phyloP scores from a whole-genome alignment of 148 eudicot genomes.

The Cornus kousa region DNA sequence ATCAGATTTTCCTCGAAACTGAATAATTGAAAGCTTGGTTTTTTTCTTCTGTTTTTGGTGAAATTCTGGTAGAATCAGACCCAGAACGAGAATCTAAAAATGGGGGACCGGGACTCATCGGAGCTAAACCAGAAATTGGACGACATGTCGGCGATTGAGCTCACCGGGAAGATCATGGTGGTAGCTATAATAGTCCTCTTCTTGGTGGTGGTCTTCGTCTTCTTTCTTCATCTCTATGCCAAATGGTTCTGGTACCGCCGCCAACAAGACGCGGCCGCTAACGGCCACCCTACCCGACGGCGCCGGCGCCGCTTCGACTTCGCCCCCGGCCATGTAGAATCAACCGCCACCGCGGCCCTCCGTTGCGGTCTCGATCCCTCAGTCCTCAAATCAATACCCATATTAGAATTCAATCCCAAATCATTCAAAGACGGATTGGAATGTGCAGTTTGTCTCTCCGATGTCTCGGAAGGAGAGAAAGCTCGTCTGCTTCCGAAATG shows the following conservation, averaged over 20 bases:
- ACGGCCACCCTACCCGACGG: constrained; percentile 18
- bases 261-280: constrained; percentile 24
- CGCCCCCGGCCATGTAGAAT: constrained; percentile 22
- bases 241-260: constrained; percentile 50
- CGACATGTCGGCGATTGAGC: constrained; percentile 25
- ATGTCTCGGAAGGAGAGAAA: constrained; percentile 56
- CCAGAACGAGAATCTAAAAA: background rate
- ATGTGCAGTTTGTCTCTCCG: constrained; percentile 76
- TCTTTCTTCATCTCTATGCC: constrained; percentile 58
- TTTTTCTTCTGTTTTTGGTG: background rate
- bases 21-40: too few species aligned
- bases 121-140: background rate
- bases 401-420: constrained; percentile 33
- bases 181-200: constrained; percentile 42
- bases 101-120: constrained; percentile 27
- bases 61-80: too few species aligned
- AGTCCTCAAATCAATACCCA: constrained; percentile 51
- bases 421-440: constrained; percentile 62
- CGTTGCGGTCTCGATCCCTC: constrained; percentile 59
- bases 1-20: background rate
- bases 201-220: constrained; percentile 40
- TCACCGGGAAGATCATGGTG: constrained; percentile 57
- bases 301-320: constrained; percentile 40
- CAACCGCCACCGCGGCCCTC: constrained; percentile 4
- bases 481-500: constrained; percentile 69